Conservation (phyloP, 2,329 filamentous ascomycete species). For the Stemphylium beticola region DNA sequence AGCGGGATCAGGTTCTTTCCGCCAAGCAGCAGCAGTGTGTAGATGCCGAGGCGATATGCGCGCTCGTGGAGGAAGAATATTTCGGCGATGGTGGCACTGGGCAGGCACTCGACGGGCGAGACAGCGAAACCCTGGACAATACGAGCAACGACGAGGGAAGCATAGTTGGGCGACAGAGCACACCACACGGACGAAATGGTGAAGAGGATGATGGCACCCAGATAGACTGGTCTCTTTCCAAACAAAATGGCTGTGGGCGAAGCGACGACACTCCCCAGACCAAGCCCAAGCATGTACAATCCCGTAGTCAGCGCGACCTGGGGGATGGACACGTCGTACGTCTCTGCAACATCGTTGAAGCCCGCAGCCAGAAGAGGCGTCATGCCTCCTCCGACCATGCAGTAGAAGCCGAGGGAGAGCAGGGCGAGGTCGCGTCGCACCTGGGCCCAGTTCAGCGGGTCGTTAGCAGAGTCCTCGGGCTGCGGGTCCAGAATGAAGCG, state of each 20-base stretch:
- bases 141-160: slow-evolving; percentile 78
- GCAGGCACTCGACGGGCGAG: slow-evolving; percentile 89
- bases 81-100: slow-evolving; percentile 91
- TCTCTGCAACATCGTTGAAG: slow-evolving; percentile 77
- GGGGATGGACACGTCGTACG: slow-evolving; percentile 70
- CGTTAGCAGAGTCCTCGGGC: slow-evolving; percentile 87
- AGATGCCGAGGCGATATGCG: slow-evolving; percentile 91
- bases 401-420: slow-evolving; percentile 86
- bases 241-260: slow-evolving; percentile 90
- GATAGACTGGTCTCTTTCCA: slow-evolving; percentile 90
- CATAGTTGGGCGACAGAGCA: slow-evolving; percentile 79
- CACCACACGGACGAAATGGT: slow-evolving; percentile 81
- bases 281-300: slow-evolving; percentile 92
- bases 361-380: slow-evolving; percentile 89
- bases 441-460: slow-evolving; percentile 88
- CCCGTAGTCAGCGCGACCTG: slow-evolving; percentile 86
- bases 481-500: slow-evolving; percentile 89
- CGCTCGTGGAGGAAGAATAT: slow-evolving; percentile 96
- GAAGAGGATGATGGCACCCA: slow-evolving; percentile 78
- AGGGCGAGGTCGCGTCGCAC: slow-evolving; percentile 82
- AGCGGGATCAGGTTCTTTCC: slow-evolving; percentile 91
- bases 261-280: slow-evolving; percentile 80
- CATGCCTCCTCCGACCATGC: slow-evolving; percentile 91
- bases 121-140: slow-evolving; percentile 89
- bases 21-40: slow-evolving; percentile 84